Percentiles rank a stretch among this genome's conserved stretches.
These are phyloP conservation scores for Aspergillus proliferans DNA, from an alignment of 2,329 filamentous ascomycete genomes.

Conservation along the genomic window DNA sequence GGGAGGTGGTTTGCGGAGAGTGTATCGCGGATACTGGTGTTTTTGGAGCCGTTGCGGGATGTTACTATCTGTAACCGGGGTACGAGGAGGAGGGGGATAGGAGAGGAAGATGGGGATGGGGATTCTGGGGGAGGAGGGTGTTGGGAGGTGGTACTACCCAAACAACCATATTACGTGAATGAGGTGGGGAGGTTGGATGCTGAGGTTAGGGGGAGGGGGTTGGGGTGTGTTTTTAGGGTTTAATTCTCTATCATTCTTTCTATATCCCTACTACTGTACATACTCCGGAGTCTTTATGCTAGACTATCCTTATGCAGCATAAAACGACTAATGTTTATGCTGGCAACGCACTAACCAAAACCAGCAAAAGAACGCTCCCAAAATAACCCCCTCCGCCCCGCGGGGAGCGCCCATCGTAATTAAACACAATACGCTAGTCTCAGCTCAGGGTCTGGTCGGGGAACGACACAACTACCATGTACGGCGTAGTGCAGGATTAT, in stretches of 20 bases:
- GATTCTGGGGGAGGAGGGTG: background rate
- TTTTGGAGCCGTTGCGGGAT: constrained; percentile 29
- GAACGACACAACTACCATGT: no score
- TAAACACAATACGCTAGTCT: no score
- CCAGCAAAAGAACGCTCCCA: no score
- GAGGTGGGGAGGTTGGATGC: constrained; percentile 23
- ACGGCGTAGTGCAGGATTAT: no score
- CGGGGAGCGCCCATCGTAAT: no score
- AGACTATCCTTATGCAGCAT: background rate
- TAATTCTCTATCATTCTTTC: background rate
- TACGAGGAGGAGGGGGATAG: constrained; percentile 6
- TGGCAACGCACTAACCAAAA: no score
- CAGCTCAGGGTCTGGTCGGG: no score
- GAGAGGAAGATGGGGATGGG: constrained; percentile 9
- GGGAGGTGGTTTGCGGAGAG: constrained; percentile 34
- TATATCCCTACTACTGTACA: background rate
- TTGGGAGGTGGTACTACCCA: constrained; percentile 29
- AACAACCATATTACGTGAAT: constrained; percentile 28
- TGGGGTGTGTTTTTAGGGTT: constrained; percentile 25
- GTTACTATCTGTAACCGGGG: background rate
- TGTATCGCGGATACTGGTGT: constrained; percentile 29
- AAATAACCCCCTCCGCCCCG: no score
- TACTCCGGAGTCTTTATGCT: no score
- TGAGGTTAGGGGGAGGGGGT: constrained; percentile 26
- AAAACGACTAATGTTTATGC: background rate